These are phyloP conservation scores for Annulohypoxylon maeteangense DNA, from an alignment of 495 filamentous ascomycete species.

Conservation along the genomic window DNA sequence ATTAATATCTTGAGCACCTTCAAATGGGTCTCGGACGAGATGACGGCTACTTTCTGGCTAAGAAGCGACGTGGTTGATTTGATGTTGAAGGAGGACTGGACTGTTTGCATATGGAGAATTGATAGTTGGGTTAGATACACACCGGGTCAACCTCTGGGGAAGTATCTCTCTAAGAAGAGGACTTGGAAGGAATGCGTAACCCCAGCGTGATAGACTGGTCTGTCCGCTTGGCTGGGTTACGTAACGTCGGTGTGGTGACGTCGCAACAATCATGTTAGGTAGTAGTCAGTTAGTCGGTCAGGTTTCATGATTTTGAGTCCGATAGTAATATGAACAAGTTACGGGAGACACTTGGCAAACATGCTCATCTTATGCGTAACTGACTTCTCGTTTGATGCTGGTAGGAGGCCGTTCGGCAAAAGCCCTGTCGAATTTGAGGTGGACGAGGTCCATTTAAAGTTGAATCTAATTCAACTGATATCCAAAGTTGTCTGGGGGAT, in stretches of 20 bases:
- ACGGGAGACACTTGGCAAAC: constrained; percentile 3
- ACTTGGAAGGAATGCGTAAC: constrained; percentile 25
- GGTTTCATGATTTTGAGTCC: neutral
- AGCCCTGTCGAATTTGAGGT: constrained; percentile 20
- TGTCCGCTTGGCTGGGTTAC: neutral
- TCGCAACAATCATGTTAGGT: too few relatives aligned
- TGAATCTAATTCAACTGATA: constrained; percentile 8
- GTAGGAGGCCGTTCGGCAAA: constrained; percentile 17
- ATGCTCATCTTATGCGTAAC: neutral
- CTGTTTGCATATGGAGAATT: constrained; percentile 39
- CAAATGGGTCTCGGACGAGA: constrained; percentile 31
- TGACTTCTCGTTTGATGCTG: neutral
- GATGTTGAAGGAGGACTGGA: constrained; percentile 43
- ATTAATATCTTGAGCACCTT: constrained; percentile 45
- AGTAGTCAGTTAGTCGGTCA: neutral
- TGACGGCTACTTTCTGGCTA: constrained; percentile 45
- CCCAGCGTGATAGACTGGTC: constrained; percentile 2
- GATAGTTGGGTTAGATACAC: neutral
- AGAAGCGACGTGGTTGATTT: constrained; percentile 44
- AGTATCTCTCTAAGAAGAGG: neutral
- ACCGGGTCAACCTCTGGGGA: neutral
- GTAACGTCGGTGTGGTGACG: too few relatives aligned
- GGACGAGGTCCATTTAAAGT: constrained; percentile 31
- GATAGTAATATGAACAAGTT: neutral
- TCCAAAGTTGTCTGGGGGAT: constrained; percentile 15